Evolutionary conservation across 768 basidiomycete species (phyloP), one percentile per base, ranked within the genome.

Genomic region (Glaciozyma antarctica): DNA sequence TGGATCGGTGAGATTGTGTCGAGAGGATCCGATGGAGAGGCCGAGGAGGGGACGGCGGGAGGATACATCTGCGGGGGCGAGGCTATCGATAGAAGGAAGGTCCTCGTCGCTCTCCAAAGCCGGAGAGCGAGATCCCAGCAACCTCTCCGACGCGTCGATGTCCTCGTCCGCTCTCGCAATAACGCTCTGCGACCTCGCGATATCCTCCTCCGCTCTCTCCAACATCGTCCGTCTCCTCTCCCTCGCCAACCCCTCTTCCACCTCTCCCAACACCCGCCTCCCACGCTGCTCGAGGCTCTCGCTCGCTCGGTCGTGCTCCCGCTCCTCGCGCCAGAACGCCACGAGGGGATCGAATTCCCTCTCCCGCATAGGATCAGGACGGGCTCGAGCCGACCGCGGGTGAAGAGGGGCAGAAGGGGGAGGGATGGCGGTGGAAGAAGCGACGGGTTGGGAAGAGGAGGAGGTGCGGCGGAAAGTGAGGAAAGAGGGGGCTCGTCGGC

Each of bases 71-170:
- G 32, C 32, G 9, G 1, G 26, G 45, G 28, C 41, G 22, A 24
- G 41, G 19, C 32, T 32, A 5, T 52, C 26, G 51, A 41, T 7
- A 28, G 32, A 32, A 32, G 32, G 32, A 32, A 32, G 32, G 32
- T 32, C 32, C 5, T 32, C 32, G 32, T 9, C 5, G 9, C 32
- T 32, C 32, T n/a, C n/a, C n/a, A n/a, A n/a, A 32, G 9, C 32
- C 5, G 9, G 32, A 32, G 32, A 4, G 32, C 32, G 32, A 9
- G 51, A 17, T 28, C 26, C 51, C 13, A 13, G 56, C 41, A 41
- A 9, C 13, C 61, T 57, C 59, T 3, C 65, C 65, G 24, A 62
- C 65, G 34, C 66, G 16, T 2, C 47, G 47, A 48, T 48, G 62
- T 4, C 63, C 54, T 21, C 66, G 34, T 9, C 62, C 21, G 15